Evolutionary conservation across 1,139 yeast species (phyloP), one percentile per base, ranked within the genome.

Genomic region (Taphrina pruni): DNA sequence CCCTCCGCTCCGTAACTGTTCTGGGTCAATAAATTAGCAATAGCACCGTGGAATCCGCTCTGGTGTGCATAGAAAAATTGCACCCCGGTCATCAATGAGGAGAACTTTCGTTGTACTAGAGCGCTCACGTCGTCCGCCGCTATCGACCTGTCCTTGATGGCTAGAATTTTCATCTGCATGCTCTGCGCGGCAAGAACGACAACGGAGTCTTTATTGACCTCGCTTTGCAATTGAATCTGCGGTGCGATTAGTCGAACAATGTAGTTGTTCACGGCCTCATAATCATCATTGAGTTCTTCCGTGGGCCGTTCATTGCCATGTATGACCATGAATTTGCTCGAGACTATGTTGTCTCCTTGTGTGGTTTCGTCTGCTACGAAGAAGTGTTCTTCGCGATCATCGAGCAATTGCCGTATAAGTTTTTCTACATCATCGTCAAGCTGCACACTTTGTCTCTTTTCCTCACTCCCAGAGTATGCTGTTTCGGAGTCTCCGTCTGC

Each of bases 181-280:
- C 86, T 88, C 71, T 88, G 88, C 0, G 96, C 85, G 0, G 91
- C 84, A 9, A 91, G 80, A 68, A 91, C 77, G n/a, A 91, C 83
- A 69, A 90, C 86, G 1, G 88, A 83, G 62, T 85, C 85, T 0
- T 87, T 86, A 60, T 86, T 85, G 66, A 85, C 85, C 46, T 87
- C 88, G 66, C 90, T 84, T 71, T 88, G 87, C 32, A 93, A 78
- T 76, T 93, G 96, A 65, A 94, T 86, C 76, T 94, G 98, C 0
- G 99, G 98, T 0, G 93, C 85, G 12, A 90, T 81, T 50, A 93
- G 82, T 71, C 90, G 90, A 60, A 93, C 82, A 72, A 87, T 77
- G 75, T 86, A 90, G 66, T 88, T 86, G 72, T 88, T 90, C 21
- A 83, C 83, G 6, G 86, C 80, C n/a, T 76, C 77, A 70, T 86